A percentile compares a stretch with the other conserved stretches of the same genome.
phyloP scores from a whole-genome alignment of 2,329 filamentous ascomycete genomes.

The Pseudogymnoascus sp. region DNA sequence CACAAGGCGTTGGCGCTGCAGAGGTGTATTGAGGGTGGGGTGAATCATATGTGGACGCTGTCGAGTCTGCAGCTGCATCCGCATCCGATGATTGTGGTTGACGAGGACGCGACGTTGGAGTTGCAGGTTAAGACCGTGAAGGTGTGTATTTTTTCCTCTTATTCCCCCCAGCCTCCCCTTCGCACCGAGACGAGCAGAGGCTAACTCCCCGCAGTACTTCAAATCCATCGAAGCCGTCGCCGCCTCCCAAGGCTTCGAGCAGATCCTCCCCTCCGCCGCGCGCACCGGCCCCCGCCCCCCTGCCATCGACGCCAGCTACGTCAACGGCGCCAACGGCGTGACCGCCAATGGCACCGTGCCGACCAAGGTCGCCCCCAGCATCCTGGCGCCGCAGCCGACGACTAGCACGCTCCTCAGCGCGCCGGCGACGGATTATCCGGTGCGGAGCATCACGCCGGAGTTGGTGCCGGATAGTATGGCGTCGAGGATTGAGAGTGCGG shows the following conservation, averaged over 20 bases:
- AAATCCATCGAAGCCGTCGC: conserved; percentile 62
- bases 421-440: conserved; percentile 46
- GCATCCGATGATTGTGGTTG: conserved; percentile 73
- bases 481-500: neutral
- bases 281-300: conserved; percentile 39
- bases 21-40: conserved; percentile 69
- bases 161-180: neutral
- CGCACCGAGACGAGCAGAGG: too few species aligned
- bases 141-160: conserved; percentile 27
- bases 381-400: conserved; percentile 46
- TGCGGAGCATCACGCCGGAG: conserved; percentile 50
- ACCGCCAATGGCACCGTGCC: neutral
- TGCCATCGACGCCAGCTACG: conserved; percentile 16
- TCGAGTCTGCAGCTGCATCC: conserved; percentile 73
- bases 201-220: conserved; percentile 47
- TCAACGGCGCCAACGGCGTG: conserved; percentile 19
- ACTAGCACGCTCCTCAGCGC: conserved; percentile 46
- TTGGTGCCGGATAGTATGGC: conserved; percentile 53
- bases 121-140: conserved; percentile 66
- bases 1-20: conserved; percentile 75
- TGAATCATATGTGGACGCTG: conserved; percentile 89
- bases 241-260: conserved; percentile 46
- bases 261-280: conserved; percentile 48
- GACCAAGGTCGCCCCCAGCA: conserved; percentile 29
- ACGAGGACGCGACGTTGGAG: conserved; percentile 69